phyloP scores from a whole-genome alignment of 345 rosid genomes.

The Brassica incana region DNA sequence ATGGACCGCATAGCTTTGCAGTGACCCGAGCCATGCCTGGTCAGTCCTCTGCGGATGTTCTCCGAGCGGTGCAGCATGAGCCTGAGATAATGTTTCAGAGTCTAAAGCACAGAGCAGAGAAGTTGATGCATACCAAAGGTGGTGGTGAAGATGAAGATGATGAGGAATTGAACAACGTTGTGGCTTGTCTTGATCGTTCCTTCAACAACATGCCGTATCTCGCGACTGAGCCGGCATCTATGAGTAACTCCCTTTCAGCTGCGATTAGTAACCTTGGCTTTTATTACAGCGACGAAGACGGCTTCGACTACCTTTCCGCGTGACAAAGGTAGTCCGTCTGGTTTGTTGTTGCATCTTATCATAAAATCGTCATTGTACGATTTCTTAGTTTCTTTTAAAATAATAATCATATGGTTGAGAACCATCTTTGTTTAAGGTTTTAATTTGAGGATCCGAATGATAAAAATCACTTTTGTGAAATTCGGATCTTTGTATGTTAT shows the following conservation, averaged over 20 bases:
- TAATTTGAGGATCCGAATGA: neutral
- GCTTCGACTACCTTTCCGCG: slow-evolving; percentile 8
- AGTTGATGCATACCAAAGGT: slow-evolving; percentile 37
- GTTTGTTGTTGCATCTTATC: slow-evolving; percentile 11
- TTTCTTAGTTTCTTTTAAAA: slow-evolving; percentile 5
- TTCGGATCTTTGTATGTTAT: slow-evolving; percentile 11
- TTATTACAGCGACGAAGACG: slow-evolving; percentile 59
- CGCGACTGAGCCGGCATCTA: slow-evolving; percentile 40
- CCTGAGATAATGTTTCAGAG: slow-evolving; percentile 96
- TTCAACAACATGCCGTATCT: slow-evolving; percentile 95
- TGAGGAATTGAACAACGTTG: slow-evolving; percentile 43
- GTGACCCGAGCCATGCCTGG: slow-evolving; percentile 85
- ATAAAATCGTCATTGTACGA: slow-evolving; percentile 17
- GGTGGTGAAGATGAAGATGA: slow-evolving; percentile 13
- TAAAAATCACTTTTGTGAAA: neutral
- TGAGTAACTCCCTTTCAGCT: slow-evolving; percentile 62
- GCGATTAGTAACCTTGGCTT: slow-evolving; percentile 67
- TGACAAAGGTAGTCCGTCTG: slow-evolving; percentile 15
- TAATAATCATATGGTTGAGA: neutral
- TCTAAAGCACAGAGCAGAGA: slow-evolving; percentile 84
- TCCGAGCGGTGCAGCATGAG: slow-evolving; percentile 93
- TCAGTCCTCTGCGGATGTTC: slow-evolving; percentile 83
- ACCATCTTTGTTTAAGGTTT: slow-evolving; percentile 19
- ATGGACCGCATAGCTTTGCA: slow-evolving; percentile 90
- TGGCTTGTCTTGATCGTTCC: slow-evolving; percentile 59